Evolutionary conservation across 2,329 filamentous ascomycete genomes (phyloP).

Genomic region (Epichloe baconii): DNA sequence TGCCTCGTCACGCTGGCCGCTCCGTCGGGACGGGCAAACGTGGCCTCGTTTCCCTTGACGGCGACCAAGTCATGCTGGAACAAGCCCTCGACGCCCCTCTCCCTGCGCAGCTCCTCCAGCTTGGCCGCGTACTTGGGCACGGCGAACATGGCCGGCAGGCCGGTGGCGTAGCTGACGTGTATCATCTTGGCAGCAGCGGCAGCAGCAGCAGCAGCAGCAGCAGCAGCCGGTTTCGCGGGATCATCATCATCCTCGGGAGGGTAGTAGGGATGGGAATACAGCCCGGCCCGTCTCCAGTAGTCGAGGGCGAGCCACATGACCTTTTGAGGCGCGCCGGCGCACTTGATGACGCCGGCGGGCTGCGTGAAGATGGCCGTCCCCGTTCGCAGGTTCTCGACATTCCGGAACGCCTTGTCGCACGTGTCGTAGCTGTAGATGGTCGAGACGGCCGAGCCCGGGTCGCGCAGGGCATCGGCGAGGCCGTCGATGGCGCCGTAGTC

Average conservation of each 20-base stretch:
- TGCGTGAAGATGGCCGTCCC: conserved; percentile 47
- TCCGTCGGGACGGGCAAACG: conserved; percentile 32
- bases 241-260: conserved; percentile 5
- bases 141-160: conserved; percentile 33
- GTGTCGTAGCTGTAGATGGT: conserved; percentile 45
- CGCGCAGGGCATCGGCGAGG: conserved; percentile 20
- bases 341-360: conserved; percentile 31
- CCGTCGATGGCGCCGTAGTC: conserved; percentile 39
- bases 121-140: too few species aligned
- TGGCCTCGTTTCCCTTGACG: conserved; percentile 39
- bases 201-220: conserved; percentile 25
- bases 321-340: conserved; percentile 38
- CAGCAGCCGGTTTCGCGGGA: conserved; percentile 27
- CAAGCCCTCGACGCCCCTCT: conserved; percentile 40
- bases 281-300: conserved; percentile 40
- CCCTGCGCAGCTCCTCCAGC: too few species aligned
- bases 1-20: conserved; percentile 30
- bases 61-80: conserved; percentile 44
- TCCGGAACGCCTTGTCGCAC: conserved; percentile 38
- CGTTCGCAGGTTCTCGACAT: conserved; percentile 31
- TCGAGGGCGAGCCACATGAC: conserved; percentile 49
- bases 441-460: conserved; percentile 31
- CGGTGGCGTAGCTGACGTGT: conserved; percentile 38
- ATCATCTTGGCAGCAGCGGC: conserved; percentile 15
- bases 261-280: conserved; percentile 22